A percentile compares a stretch with the other conserved stretches of the same genome.
Evolutionary conservation across 192 early-diverging fungal genomes (phyloP).

Genomic region (Entomortierella parvispora): DNA sequence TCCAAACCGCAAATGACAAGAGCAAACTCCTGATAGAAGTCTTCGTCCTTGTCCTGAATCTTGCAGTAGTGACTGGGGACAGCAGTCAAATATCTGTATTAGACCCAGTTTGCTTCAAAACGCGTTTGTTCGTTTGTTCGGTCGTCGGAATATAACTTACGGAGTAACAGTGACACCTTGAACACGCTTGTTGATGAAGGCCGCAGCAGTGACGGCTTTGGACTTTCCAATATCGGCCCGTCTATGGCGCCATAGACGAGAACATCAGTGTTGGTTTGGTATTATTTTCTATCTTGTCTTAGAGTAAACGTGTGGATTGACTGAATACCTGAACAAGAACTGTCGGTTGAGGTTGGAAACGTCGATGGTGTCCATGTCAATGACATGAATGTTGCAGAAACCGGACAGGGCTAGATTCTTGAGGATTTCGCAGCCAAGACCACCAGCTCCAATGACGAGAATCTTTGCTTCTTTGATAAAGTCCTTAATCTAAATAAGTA

Average conservation of each 20-base stretch:
- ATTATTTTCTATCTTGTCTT: neutral
- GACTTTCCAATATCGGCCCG: slow-evolving; percentile 78
- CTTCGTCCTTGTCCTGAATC: slow-evolving; percentile 96
- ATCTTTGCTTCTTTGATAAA: slow-evolving; percentile 66
- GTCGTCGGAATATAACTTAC: slow-evolving; percentile 54
- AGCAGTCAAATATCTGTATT: too few relatives aligned
- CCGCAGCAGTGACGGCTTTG: slow-evolving; percentile 82
- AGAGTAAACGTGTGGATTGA: neutral
- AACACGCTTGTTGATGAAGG: slow-evolving; percentile 76
- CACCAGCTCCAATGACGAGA: slow-evolving; percentile 87
- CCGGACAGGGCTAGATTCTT: slow-evolving; percentile 85
- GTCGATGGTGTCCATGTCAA: slow-evolving; percentile 93
- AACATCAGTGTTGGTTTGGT: too few relatives aligned
- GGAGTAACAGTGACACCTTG: slow-evolving; percentile 76
- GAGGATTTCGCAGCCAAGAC: slow-evolving; percentile 86
- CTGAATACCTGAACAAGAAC: slow-evolving; percentile 76
- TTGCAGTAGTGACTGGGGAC: slow-evolving; percentile 75
- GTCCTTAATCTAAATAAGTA: slow-evolving; percentile 33
- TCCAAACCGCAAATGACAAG: slow-evolving; percentile 95
- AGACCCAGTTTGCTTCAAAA: too few relatives aligned
- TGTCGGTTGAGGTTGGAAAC: slow-evolving; percentile 87
- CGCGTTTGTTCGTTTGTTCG: too few relatives aligned
- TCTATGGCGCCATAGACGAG: too few relatives aligned
- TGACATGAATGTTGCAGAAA: slow-evolving; percentile 83
- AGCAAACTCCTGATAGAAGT: slow-evolving; percentile 90